These are phyloP conservation scores for Trifolium dubium DNA, from an alignment of 306 rosid genomes.

Conservation along the genomic window DNA sequence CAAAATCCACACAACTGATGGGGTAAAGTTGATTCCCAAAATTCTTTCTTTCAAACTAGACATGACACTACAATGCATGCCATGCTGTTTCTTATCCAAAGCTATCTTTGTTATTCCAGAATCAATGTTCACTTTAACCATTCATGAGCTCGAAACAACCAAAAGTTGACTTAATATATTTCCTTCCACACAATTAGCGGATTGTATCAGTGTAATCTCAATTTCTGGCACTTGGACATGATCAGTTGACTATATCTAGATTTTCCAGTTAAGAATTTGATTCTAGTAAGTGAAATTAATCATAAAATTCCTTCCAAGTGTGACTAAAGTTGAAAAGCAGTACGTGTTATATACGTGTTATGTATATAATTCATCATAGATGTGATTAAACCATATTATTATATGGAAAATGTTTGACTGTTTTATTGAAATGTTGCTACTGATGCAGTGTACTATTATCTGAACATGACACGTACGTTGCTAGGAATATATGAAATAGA, in stretches of 20 bases:
- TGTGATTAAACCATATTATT: not conserved
- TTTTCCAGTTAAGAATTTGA: conserved; percentile 29
- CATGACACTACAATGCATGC: conserved; percentile 26
- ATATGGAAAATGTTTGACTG: not conserved
- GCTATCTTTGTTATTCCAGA: conserved; percentile 8
- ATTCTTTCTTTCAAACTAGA: conserved; percentile 8
- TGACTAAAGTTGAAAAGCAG: not conserved
- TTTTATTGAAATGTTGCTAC: not conserved
- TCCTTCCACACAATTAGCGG: conserved; percentile 11
- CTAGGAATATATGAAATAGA: not conserved
- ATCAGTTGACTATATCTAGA: conserved; percentile 15
- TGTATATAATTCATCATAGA: not conserved
- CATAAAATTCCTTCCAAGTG: conserved; percentile 1
- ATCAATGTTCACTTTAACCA: conserved; percentile 22
- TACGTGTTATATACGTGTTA: not conserved
- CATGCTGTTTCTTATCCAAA: conserved; percentile 29
- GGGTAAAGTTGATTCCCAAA: conserved; percentile 26
- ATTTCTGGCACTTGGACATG: not conserved
- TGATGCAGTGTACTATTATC: not conserved
- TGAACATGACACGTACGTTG: not conserved
- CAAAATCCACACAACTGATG: conserved; percentile 2
- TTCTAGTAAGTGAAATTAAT: not conserved
- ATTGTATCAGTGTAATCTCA: not conserved
- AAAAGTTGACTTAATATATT: conserved; percentile 28
- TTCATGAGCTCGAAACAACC: not conserved